A percentile compares a stretch with the other conserved stretches of the same genome.
Evolutionary conservation across 768 basidiomycete species (phyloP).

Genomic region (Amanita exitialis): DNA sequence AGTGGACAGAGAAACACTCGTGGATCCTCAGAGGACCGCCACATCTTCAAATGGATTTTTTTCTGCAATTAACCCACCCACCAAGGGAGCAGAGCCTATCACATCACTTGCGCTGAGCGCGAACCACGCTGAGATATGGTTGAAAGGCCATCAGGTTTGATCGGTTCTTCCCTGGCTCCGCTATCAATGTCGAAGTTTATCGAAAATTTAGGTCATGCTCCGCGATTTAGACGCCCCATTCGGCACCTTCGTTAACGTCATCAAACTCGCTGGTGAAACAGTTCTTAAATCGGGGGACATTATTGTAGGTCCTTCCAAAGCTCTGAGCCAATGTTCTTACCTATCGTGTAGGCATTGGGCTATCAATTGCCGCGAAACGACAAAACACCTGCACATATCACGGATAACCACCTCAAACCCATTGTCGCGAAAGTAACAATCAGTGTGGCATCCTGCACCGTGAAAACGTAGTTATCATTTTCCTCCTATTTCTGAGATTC

Average conservation of each 20-base stretch:
- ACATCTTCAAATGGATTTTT: constrained; percentile 32
- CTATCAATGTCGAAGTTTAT: not conserved
- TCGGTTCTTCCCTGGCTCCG: not conserved
- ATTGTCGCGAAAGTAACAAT: constrained; percentile 28
- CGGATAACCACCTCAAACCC: constrained; percentile 35
- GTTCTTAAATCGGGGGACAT: constrained; percentile 31
- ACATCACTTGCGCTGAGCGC: constrained; percentile 28
- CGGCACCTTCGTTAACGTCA: constrained; percentile 39
- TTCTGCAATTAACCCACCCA: constrained; percentile 17
- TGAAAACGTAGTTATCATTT: not conserved
- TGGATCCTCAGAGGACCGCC: constrained; percentile 13
- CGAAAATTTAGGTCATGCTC: constrained; percentile 28
- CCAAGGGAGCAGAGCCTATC: constrained; percentile 9
- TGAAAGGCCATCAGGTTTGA: constrained; percentile 29
- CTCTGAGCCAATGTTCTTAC: not conserved
- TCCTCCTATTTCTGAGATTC: not conserved
- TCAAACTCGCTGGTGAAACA: constrained; percentile 24
- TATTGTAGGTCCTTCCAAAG: constrained; percentile 22
- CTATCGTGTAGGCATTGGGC: constrained; percentile 20
- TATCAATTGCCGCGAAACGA: constrained; percentile 24
- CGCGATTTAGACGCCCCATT: constrained; percentile 35
- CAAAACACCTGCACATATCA: constrained; percentile 26
- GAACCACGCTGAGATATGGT: constrained; percentile 38
- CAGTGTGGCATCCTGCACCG: constrained; percentile 1
- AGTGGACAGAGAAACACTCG: not conserved